Evolutionary conservation across 2,329 filamentous ascomycete species (phyloP).

Genomic region (Epichloe sibirici): DNA sequence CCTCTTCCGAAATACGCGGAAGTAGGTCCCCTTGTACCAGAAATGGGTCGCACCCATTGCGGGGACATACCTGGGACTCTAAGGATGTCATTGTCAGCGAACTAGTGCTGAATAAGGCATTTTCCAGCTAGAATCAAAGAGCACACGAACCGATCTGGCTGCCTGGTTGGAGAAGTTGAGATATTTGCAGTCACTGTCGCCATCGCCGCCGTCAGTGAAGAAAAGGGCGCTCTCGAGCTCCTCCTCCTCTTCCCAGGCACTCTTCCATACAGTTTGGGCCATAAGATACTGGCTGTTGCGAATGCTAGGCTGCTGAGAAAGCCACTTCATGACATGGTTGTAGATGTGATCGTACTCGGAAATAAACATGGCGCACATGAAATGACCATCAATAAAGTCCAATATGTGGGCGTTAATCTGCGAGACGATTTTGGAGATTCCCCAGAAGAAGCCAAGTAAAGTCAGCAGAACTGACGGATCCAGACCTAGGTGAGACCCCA

Average conservation of each 20-base stretch:
- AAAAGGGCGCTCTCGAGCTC: slow-evolving; percentile 27
- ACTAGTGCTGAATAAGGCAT: no score
- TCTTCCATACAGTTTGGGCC: slow-evolving; percentile 42
- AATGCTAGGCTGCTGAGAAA: slow-evolving; percentile 39
- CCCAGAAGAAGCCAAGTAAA: slow-evolving; percentile 35
- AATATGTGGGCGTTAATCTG: slow-evolving; percentile 24
- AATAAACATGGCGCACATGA: slow-evolving; percentile 41
- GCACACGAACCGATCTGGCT: not conserved
- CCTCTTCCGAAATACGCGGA: slow-evolving; percentile 33
- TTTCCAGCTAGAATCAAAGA: no score
- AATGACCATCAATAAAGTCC: slow-evolving; percentile 28
- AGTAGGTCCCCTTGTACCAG: slow-evolving; percentile 41
- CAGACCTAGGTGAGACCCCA: slow-evolving; percentile 33
- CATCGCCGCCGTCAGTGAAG: slow-evolving; percentile 26
- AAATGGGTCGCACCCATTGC: slow-evolving; percentile 41
- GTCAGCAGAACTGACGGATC: slow-evolving; percentile 37
- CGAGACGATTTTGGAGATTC: slow-evolving; percentile 23
- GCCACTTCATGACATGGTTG: slow-evolving; percentile 44
- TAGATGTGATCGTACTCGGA: slow-evolving; percentile 46
- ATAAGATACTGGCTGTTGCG: slow-evolving; percentile 38
- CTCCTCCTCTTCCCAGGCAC: slow-evolving; percentile 44
- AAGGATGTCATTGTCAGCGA: not conserved
- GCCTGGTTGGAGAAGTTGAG: slow-evolving; percentile 50
- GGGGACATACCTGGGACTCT: slow-evolving; percentile 40
- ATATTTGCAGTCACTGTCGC: slow-evolving; percentile 26